Percentiles rank a stretch among this genome's conserved stretches.
phyloP scores from a whole-genome alignment of 2,329 filamentous ascomycete species.

The Colletotrichum sp. region DNA sequence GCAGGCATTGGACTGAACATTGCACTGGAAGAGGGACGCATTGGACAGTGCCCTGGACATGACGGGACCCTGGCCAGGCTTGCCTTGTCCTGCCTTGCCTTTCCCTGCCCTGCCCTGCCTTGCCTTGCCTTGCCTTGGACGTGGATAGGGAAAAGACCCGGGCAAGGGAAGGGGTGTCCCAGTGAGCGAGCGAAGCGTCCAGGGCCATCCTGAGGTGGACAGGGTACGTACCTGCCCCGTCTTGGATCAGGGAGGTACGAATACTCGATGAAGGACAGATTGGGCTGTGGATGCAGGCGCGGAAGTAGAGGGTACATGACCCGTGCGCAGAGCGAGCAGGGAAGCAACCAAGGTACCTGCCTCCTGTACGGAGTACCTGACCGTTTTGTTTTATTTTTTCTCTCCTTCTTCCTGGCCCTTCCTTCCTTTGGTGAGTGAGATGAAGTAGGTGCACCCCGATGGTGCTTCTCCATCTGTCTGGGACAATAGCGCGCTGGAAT shows the following conservation, averaged over 20 bases:
- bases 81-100: background rate
- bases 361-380: background rate
- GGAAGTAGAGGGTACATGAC: conserved; percentile 5
- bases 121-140: background rate
- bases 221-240: background rate
- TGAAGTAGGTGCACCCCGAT: background rate
- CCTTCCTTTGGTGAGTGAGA: background rate
- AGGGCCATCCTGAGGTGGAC: background rate
- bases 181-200: background rate
- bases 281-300: background rate
- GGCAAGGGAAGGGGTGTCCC: background rate
- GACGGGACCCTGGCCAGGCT: background rate
- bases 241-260: background rate
- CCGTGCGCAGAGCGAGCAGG: background rate
- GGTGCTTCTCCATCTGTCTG: background rate
- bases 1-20: background rate
- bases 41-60: background rate
- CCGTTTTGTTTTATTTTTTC: background rate
- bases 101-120: background rate
- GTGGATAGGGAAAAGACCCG: background rate
- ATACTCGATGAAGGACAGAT: background rate
- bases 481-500: background rate
- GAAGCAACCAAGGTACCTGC: background rate
- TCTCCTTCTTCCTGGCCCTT: background rate
- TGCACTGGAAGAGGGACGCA: background rate